Evolutionary conservation across 1,139 yeast species (phyloP).

Genomic region (Suhomyces bokatorum): DNA sequence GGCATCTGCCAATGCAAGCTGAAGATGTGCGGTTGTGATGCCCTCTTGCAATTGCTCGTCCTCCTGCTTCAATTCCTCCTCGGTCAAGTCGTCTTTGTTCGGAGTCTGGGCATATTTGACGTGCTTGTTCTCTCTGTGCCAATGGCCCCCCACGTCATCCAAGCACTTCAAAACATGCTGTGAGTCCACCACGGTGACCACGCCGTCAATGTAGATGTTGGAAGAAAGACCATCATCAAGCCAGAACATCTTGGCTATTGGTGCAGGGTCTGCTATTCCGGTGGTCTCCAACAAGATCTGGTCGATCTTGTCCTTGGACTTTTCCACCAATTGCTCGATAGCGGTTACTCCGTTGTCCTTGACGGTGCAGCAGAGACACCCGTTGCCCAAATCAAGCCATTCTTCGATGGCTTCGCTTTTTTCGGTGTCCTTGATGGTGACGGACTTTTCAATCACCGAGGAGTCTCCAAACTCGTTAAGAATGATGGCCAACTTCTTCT

Average conservation of each 20-base stretch:
- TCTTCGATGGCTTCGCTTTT: constrained; percentile 67
- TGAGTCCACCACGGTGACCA: constrained; percentile 86
- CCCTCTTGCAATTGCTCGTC: constrained; percentile 40
- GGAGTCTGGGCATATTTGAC: constrained; percentile 23
- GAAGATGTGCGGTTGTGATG: constrained; percentile 82
- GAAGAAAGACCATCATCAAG: constrained; percentile 85
- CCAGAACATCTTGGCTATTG: constrained; percentile 97
- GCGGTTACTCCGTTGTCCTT: constrained; percentile 94
- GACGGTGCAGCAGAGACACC: constrained; percentile 94
- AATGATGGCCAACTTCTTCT: constrained; percentile 80
- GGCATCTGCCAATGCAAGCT: constrained; percentile 86
- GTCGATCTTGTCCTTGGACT: constrained; percentile 74
- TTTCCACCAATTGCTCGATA: constrained; percentile 79
- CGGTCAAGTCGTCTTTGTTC: constrained; percentile 26
- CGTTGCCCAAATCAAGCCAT: constrained; percentile 95
- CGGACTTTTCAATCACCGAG: constrained; percentile 82
- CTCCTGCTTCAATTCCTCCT: constrained; percentile 39
- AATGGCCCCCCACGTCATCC: constrained; percentile 71
- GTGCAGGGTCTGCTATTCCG: constrained; percentile 98
- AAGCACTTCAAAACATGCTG: constrained; percentile 66
- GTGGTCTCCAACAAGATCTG: constrained; percentile 90
- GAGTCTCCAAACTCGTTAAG: constrained; percentile 91
- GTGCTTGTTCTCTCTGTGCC: constrained; percentile 47
- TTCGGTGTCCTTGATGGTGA: constrained; percentile 68
- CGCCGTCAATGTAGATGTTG: constrained; percentile 87